phyloP scores from a whole-genome alignment of 352 stramenopile species.

The Globisporangium spiculum region DNA sequence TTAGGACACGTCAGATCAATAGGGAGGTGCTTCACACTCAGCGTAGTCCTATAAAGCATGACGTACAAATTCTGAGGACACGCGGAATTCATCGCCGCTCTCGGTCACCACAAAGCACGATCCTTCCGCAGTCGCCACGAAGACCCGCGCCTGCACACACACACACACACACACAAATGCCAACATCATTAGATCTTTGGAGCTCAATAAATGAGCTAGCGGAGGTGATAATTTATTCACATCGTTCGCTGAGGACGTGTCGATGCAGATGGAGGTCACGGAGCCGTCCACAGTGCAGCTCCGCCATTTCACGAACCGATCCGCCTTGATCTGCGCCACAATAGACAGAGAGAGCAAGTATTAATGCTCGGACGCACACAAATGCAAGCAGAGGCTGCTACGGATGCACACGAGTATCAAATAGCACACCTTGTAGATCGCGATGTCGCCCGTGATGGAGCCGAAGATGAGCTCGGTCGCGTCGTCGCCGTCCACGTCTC shows the following conservation, averaged over 20 bases:
- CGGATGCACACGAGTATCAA: neutral
- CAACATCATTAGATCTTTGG: neutral
- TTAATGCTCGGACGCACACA: neutral
- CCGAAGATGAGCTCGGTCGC: slow-evolving; percentile 64
- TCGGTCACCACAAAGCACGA: slow-evolving; percentile 58
- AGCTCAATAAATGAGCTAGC: neutral
- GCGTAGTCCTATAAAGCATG: neutral
- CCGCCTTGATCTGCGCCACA: slow-evolving; percentile 38
- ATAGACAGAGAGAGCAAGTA: neutral
- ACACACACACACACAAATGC: neutral
- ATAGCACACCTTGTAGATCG: slow-evolving; percentile 57
- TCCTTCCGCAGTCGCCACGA: slow-evolving; percentile 75
- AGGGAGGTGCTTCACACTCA: neutral
- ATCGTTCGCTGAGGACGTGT: slow-evolving; percentile 32
- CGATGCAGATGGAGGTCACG: slow-evolving; percentile 66
- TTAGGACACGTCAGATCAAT: neutral
- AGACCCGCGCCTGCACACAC: slow-evolving; percentile 42
- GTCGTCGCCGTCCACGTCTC: slow-evolving; percentile 67
- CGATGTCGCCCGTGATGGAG: slow-evolving; percentile 55
- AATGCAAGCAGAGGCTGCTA: neutral
- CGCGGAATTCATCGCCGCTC: slow-evolving; percentile 45
- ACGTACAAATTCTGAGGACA: slow-evolving; percentile 67
- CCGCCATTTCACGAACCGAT: slow-evolving; percentile 53
- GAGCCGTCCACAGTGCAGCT: slow-evolving; percentile 62
- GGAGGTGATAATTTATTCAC: slow-evolving; percentile 18